phyloP scores from a whole-genome alignment of 2,329 filamentous ascomycete species.

The Scedosporium minutisporum region DNA sequence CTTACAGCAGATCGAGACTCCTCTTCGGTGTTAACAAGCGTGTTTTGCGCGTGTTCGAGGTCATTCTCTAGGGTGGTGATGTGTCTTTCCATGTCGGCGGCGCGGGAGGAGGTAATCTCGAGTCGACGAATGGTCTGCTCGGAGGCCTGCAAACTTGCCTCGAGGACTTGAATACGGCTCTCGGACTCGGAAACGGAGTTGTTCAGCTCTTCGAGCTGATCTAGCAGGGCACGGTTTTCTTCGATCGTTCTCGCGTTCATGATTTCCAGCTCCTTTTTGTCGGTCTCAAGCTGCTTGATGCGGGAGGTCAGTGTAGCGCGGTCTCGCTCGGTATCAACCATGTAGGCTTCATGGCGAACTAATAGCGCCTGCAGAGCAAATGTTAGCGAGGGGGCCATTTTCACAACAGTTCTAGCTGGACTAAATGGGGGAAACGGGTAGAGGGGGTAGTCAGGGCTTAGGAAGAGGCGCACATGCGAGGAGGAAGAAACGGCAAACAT shows the following conservation, averaged over 20 bases:
- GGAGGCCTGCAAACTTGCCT: slow-evolving; percentile 65
- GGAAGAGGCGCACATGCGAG: slow-evolving; percentile 6
- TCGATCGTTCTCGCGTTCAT: slow-evolving; percentile 70
- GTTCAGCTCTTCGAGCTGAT: slow-evolving; percentile 80
- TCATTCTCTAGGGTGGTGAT: slow-evolving; percentile 72
- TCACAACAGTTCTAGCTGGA: slow-evolving; percentile 12
- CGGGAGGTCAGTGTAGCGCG: slow-evolving; percentile 60
- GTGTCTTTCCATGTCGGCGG: slow-evolving; percentile 71
- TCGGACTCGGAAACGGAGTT: slow-evolving; percentile 71
- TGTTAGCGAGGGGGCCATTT: slow-evolving; percentile 45
- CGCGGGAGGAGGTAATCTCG: slow-evolving; percentile 62
- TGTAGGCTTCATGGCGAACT: slow-evolving; percentile 85
- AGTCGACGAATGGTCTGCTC: slow-evolving; percentile 69
- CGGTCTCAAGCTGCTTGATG: slow-evolving; percentile 66
- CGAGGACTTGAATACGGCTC: slow-evolving; percentile 64
- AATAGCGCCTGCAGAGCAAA: slow-evolving; percentile 76
- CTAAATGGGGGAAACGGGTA: not conserved
- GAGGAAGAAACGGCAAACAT: not conserved
- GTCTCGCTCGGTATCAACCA: slow-evolving; percentile 83
- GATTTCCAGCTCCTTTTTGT: slow-evolving; percentile 64
- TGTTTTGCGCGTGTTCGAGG: slow-evolving; percentile 61
- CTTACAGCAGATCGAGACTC: slow-evolving; percentile 71
- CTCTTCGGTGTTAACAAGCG: slow-evolving; percentile 56
- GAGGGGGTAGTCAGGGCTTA: slow-evolving; percentile 12
- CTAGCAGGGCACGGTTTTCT: slow-evolving; percentile 72